Evolutionary conservation across 2,329 filamentous ascomycete genomes (phyloP), one percentile per base, ranked within the genome.

Genomic region (Botrytis elliptica): DNA sequence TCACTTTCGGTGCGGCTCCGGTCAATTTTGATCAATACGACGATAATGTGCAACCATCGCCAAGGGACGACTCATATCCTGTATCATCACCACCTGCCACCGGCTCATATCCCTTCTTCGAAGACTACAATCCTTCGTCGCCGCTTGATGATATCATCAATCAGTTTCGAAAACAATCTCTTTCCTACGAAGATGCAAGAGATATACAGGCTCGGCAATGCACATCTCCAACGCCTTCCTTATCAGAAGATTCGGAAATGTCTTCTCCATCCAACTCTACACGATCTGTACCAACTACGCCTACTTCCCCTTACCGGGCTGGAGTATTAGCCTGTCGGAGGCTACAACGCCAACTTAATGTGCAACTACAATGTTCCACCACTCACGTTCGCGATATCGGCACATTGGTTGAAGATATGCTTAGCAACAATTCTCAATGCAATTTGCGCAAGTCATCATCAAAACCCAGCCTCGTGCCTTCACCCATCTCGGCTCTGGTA

Each of bases 351-450:
- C 75, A 76, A 44, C 22, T 76, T 22, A 75, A 76, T 40, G 64
- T 74, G 6, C 74, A 76, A 46, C 72, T 76, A 8, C 75, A 75
- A 57, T 72, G 49, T 44, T 75, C 68, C 36, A 65, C 42, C 18
- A 25, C 66, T 20, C 75, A 76, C 16, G 63, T 74, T 40, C 72
- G 71, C n/a, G 74, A 75, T 46, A 75, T 76, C 57, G 66, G 64
- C 14, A 60, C 49, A 6, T 49, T 76, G 7, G 72, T 76, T n/a
- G 72, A 74, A n/a, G 69, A 75, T n/a, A 76, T 76, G 74, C 49
- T 75, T 29, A 49, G 33, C 25, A 70, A 71, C 10, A 71, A 72
- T 40, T 71, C 70, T 12, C 75, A 76, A 63, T 76, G 75, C 49
- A 40, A 36, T 40, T 33, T 74, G 18, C 70, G 44, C 49, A 68